Conservation (phyloP, 306 rosid species). For the Gastrolobium bilobum region DNA sequence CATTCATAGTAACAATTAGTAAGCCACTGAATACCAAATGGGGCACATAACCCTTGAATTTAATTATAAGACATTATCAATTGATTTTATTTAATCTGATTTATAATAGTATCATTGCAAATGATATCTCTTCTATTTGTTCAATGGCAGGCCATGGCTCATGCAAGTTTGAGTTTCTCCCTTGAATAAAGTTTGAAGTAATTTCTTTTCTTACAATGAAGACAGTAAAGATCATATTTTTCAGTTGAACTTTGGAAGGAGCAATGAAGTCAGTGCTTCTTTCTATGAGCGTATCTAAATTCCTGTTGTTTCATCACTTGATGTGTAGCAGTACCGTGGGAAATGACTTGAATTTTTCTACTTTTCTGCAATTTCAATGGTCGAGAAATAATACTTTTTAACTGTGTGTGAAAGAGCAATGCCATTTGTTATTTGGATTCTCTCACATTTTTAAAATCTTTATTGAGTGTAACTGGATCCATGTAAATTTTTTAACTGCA, state of each 20-base stretch:
- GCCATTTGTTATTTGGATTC: too few species aligned
- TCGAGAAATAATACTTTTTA: neutral
- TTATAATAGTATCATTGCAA: neutral
- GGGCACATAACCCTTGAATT: constrained; percentile 45
- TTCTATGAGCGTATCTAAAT: constrained; percentile 1
- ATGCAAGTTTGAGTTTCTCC: constrained; percentile 71
- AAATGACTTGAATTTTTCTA: neutral
- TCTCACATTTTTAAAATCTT: neutral
- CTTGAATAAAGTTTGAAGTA: constrained; percentile 46
- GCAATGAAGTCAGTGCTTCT: neutral
- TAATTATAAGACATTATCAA: constrained; percentile 31
- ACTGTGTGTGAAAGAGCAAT: too few species aligned
- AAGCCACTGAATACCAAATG: neutral
- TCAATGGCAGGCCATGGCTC: constrained; percentile 66
- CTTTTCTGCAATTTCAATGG: neutral
- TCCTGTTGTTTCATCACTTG: neutral
- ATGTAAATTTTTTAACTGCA: neutral
- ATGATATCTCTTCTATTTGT: constrained; percentile 14
- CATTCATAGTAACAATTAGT: neutral
- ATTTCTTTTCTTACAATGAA: neutral
- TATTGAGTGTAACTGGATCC: neutral
- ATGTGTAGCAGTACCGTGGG: neutral
- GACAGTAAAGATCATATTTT: neutral
- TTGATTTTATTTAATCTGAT: neutral
- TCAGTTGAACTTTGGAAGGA: neutral